Evolutionary conservation across 768 basidiomycete genomes (phyloP), one percentile per base, ranked within the genome.

Genomic region (Auriscalpium vulgare): DNA sequence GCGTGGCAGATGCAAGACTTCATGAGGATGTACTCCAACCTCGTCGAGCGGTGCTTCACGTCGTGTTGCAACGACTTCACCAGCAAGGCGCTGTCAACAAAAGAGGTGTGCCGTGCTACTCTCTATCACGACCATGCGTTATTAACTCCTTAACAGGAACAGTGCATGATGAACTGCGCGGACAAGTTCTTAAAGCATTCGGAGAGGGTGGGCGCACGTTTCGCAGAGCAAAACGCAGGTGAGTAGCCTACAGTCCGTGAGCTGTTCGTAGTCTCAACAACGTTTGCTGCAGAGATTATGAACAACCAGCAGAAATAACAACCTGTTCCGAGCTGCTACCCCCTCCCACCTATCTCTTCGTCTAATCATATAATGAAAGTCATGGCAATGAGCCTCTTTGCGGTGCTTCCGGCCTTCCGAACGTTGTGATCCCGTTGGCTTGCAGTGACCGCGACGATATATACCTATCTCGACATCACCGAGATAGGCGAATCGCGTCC

Each of bases 161-260:
- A 83, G 62, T 99, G 95, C 68, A 83, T 95, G 48, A 77, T 83
- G 71, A 92, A 95, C 74, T 99, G 95, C 75, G 81, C 93, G 19
- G 95, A 97, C 77, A 99, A 98, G 72, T 97, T 97, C 76, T 74
- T 98, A 66, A 97, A 97, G 69, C 92, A 97, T 68, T 93, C 93
- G 10, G 94, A 97, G 68, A 79, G 94, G 51, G 88, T 95, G 14
- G 92, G 92, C 6, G 86, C 91, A 34, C 81, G 94, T 47, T 97
- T 95, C 67, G 91, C 92, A 47, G 94, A 95, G 68, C 73, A 88
- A 59, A 95, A 93, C 65, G 91, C 91, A 53, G 94, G 94, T 93
- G 61, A 57, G 88, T 76, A 11, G 13, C 14, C 37, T n/a, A 45
- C 34, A 23, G 51, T 58, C 29, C 47, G 8, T 11, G 50, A 46